phyloP scores from a whole-genome alignment of 2,329 filamentous ascomycete genomes.

The Endothia cerciana region DNA sequence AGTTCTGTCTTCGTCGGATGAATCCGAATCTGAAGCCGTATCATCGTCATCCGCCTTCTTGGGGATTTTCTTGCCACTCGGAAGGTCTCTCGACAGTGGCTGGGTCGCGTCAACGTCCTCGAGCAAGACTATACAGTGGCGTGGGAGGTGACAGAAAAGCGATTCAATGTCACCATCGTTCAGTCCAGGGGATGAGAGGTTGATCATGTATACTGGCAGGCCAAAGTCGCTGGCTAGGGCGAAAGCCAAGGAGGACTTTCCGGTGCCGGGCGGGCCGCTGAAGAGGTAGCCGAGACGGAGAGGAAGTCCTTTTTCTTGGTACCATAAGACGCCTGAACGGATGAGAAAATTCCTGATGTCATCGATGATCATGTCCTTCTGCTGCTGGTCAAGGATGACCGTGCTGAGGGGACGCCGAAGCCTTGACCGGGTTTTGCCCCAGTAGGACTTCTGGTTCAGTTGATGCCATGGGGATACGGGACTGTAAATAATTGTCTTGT shows the following conservation, averaged over 20 bases:
- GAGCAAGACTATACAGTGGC: conserved; percentile 23
- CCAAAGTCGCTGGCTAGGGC: conserved; percentile 25
- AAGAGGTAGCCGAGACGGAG: conserved; percentile 27
- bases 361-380: conserved; percentile 19
- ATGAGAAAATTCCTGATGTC: conserved; percentile 24
- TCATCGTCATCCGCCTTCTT: background rate
- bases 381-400: conserved; percentile 21
- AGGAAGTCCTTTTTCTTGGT: conserved; percentile 25
- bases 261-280: conserved; percentile 26
- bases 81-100: conserved; percentile 11
- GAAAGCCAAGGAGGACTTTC: conserved; percentile 26
- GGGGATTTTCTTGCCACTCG: background rate
- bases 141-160: conserved; percentile 19
- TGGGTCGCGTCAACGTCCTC: conserved; percentile 28
- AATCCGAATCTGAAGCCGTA: background rate
- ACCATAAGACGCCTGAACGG: conserved; percentile 21
- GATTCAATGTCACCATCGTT: conserved; percentile 21
- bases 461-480: background rate
- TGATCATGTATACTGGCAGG: conserved; percentile 26
- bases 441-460: background rate
- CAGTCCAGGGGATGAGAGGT: conserved; percentile 14
- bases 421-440: background rate
- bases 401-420: conserved; percentile 19
- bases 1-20: background rate
- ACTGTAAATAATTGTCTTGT: conserved; percentile 19